Conservation (phyloP, 495 filamentous ascomycete genomes). For the Amphirosellinia nigrospora region DNA sequence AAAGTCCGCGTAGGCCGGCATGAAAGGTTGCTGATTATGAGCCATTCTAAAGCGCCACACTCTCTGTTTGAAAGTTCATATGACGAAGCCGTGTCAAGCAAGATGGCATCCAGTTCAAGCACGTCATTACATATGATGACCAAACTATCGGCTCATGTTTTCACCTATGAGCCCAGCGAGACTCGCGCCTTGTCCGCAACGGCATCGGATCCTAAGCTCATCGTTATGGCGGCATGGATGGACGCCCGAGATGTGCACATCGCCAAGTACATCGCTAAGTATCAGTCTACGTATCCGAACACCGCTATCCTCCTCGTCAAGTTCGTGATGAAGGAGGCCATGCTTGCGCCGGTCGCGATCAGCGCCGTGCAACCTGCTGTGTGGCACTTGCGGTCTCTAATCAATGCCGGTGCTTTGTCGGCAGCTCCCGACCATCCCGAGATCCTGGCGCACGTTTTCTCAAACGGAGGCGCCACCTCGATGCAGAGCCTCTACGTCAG, state of each 20-base stretch:
- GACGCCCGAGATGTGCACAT: constrained; percentile 52
- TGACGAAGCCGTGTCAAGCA: background rate
- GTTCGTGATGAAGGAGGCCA: constrained; percentile 40
- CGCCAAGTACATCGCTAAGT: constrained; percentile 50
- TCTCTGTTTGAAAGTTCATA: background rate
- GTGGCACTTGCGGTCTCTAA: constrained; percentile 31
- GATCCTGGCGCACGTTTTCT: constrained; percentile 51
- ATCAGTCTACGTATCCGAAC: constrained; percentile 48
- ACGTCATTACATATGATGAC: constrained; percentile 45
- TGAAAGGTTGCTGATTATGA: background rate
- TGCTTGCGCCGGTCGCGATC: constrained; percentile 17
- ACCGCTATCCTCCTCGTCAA: constrained; percentile 49
- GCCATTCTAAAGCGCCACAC: background rate
- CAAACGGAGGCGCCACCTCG: constrained; percentile 50
- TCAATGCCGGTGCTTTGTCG: constrained; percentile 32
- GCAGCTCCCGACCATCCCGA: constrained; percentile 34
- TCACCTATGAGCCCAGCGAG: constrained; percentile 43
- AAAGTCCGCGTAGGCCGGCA: background rate
- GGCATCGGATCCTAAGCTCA: constrained; percentile 40
- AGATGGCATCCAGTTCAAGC: constrained; percentile 33
- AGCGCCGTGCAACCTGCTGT: constrained; percentile 33
- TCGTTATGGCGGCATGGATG: constrained; percentile 54
- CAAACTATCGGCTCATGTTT: constrained; percentile 43
- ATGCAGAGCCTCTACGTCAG: constrained; percentile 35
- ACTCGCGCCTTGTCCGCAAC: background rate